A percentile compares a stretch with the other conserved stretches of the same genome.
Evolutionary conservation across 1,139 yeast species (phyloP).

Genomic region (Yamadazyma siamensis): DNA sequence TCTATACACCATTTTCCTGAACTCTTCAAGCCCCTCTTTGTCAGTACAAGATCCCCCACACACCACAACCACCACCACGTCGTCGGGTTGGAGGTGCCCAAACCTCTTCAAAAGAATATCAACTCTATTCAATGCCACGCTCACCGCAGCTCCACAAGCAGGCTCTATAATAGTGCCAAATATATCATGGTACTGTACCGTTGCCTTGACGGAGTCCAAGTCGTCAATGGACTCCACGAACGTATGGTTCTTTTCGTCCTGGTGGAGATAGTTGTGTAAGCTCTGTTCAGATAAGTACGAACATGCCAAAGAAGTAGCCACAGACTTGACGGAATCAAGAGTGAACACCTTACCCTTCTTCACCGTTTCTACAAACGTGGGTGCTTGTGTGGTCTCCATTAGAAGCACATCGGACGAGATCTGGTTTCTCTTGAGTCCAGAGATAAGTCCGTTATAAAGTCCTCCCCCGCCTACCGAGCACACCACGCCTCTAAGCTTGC

Average conservation of each 20-base stretch:
- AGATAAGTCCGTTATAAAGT: conserved; percentile 35
- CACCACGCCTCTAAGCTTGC: conserved; percentile 31
- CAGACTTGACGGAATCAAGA: conserved; percentile 26
- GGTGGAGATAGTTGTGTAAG: conserved; percentile 21
- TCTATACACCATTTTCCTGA: conserved; percentile 13
- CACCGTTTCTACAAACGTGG: conserved; percentile 33
- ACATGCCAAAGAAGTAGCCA: conserved; percentile 41
- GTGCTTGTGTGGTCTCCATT: conserved; percentile 39
- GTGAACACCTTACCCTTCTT: conserved; percentile 24
- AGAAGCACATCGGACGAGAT: conserved; percentile 24
- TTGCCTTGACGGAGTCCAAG: conserved; percentile 30
- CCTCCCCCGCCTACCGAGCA: conserved; percentile 47
- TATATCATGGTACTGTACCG: conserved; percentile 22
- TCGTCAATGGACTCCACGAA: conserved; percentile 31
- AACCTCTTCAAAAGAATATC: conserved; percentile 21
- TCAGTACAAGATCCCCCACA: conserved; percentile 40
- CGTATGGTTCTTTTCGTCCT: conserved; percentile 13
- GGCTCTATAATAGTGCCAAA: conserved; percentile 33
- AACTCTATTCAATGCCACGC: conserved; percentile 22
- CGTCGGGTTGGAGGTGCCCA: conserved; percentile 23
- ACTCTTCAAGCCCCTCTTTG: conserved; percentile 17
- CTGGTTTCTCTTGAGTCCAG: conserved; percentile 24
- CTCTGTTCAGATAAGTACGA: conserved; percentile 33
- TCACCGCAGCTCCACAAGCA: conserved; percentile 41
- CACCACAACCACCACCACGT: conserved; percentile 33